Evolutionary conservation across 2,329 filamentous ascomycete species (phyloP).

Genomic region (Hypoxylon sp.): DNA sequence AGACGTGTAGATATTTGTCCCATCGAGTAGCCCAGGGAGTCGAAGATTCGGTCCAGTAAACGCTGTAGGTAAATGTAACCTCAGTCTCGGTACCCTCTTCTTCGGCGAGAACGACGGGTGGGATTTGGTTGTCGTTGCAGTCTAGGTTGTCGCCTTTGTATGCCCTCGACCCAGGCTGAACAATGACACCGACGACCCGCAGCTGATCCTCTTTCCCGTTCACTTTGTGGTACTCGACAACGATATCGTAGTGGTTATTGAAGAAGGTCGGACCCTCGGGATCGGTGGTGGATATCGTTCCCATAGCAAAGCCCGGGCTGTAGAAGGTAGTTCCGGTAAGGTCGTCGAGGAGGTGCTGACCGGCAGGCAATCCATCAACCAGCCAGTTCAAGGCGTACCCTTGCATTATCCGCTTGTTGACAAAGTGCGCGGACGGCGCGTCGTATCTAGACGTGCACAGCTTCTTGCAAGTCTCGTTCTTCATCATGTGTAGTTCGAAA

Average conservation of each 20-base stretch:
- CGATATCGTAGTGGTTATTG: slow-evolving; percentile 96
- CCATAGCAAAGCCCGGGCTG: slow-evolving; percentile 88
- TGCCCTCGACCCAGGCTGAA: slow-evolving; percentile 79
- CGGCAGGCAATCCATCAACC: slow-evolving; percentile 91
- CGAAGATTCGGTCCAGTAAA: slow-evolving; percentile 83
- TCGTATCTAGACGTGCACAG: slow-evolving; percentile 75
- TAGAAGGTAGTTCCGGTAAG: slow-evolving; percentile 83
- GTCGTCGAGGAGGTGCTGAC: slow-evolving; percentile 80
- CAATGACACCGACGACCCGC: slow-evolving; percentile 90
- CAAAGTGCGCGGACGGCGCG: slow-evolving; percentile 73
- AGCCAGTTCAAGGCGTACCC: slow-evolving; percentile 96
- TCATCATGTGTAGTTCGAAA: slow-evolving; percentile 85
- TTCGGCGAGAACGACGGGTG: slow-evolving; percentile 69
- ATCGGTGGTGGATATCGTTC: slow-evolving; percentile 55
- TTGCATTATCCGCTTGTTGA: slow-evolving; percentile 82
- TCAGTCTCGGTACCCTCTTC: slow-evolving; percentile 62
- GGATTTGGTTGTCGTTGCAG: slow-evolving; percentile 65
- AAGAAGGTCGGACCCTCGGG: slow-evolving; percentile 67
- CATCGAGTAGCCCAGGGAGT: slow-evolving; percentile 96
- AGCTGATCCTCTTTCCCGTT: slow-evolving; percentile 71
- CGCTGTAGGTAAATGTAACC: slow-evolving; percentile 90
- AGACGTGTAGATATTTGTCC: slow-evolving; percentile 98
- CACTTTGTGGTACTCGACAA: slow-evolving; percentile 90
- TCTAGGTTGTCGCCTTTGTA: slow-evolving; percentile 64
- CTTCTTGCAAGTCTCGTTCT: slow-evolving; percentile 86